These are phyloP conservation scores for Rhinocladiella mackenziei DNA, from an alignment of 2,329 filamentous ascomycete genomes.

Conservation along the genomic window DNA sequence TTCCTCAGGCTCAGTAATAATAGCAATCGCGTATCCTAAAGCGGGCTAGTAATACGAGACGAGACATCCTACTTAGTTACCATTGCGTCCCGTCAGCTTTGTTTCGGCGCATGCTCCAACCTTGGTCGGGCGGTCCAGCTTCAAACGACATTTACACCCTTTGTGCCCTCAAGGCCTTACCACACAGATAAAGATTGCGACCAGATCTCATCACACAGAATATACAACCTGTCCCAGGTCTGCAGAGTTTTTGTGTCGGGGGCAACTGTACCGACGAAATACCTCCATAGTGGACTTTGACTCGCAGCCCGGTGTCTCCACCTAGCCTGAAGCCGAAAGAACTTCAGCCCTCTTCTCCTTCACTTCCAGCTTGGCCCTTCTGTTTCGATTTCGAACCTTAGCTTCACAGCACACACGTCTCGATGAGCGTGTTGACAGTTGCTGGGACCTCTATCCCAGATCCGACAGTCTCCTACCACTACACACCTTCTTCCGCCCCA, in stretches of 20 bases:
- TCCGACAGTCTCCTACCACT: constrained; percentile 22
- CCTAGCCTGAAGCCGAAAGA: background rate
- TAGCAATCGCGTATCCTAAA: constrained; percentile 3
- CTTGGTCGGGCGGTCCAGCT: too few relatives aligned
- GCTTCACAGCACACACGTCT: constrained; percentile 7
- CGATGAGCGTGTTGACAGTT: constrained; percentile 29
- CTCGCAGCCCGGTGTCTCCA: background rate
- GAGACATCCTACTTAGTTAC: background rate
- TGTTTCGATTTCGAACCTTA: constrained; percentile 1
- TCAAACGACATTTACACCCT: background rate
- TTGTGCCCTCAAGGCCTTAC: background rate
- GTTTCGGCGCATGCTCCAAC: too few relatives aligned
- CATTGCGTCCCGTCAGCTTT: too few relatives aligned
- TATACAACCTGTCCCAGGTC: too few relatives aligned
- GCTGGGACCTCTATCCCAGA: constrained; percentile 28
- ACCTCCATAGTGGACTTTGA: background rate
- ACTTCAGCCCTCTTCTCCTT: constrained; percentile 1
- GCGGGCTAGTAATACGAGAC: constrained; percentile 12
- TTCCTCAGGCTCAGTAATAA: constrained; percentile 3
- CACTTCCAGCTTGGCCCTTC: too few relatives aligned
- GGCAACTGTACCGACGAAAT: too few relatives aligned
- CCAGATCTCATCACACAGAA: too few relatives aligned
- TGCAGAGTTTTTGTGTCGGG: too few relatives aligned
- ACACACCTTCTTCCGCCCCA: constrained; percentile 11
- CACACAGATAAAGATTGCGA: too few relatives aligned